Percentiles rank a stretch among this genome's conserved stretches.
Conservation (phyloP, 1,284 basidiomycete genomes). For the Chondrostereum purpureum region DNA sequence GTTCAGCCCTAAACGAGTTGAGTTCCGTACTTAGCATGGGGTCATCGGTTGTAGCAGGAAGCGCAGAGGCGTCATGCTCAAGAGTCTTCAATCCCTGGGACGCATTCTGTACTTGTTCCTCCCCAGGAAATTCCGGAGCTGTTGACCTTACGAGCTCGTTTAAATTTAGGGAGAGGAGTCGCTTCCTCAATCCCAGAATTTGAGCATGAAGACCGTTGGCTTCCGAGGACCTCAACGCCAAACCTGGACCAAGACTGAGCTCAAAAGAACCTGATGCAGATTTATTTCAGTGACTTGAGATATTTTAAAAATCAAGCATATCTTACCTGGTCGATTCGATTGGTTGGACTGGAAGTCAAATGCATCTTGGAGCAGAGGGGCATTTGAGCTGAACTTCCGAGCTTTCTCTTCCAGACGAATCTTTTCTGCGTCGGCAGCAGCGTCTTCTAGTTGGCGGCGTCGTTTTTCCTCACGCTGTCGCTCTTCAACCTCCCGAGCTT, state of each 20-base stretch:
- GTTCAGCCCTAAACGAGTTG: conserved; percentile 50
- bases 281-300: no score
- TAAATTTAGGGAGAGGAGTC: conserved; percentile 56
- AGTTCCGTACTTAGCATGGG: conserved; percentile 46
- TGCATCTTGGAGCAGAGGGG: neutral
- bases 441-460: conserved; percentile 8
- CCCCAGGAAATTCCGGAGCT: conserved; percentile 45
- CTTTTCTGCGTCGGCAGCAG: conserved; percentile 10
- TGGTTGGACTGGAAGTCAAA: neutral
- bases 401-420: conserved; percentile 27
- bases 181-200: conserved; percentile 43
- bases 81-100: conserved; percentile 41
- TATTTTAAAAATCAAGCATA: no score
- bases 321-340: neutral
- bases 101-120: conserved; percentile 39
- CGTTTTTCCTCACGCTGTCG: conserved; percentile 16
- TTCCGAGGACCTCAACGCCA: conserved; percentile 24
- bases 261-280: conserved; percentile 15
- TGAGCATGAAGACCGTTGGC: conserved; percentile 32
- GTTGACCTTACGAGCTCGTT: conserved; percentile 45
- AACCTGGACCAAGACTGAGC: conserved; percentile 7
- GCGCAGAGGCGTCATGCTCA: conserved; percentile 33
- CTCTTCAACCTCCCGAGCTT: conserved; percentile 16
- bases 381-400: conserved; percentile 18
- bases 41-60: conserved; percentile 40